A percentile compares a stretch with the other conserved stretches of the same genome.
These are phyloP conservation scores for Luvunga scandens DNA, from an alignment of 345 rosid genomes.

Conservation along the genomic window DNA sequence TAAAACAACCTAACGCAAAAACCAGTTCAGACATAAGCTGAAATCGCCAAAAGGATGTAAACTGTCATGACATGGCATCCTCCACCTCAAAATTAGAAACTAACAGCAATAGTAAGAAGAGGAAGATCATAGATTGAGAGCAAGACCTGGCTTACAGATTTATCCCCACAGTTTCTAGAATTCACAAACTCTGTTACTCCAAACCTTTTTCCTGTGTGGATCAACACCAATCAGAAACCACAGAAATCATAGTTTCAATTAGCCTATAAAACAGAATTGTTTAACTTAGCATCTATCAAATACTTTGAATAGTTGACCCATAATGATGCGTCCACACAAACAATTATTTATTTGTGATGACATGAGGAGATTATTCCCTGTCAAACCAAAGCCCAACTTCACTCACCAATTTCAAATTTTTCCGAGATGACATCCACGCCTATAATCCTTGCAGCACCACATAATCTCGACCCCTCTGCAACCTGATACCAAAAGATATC, in stretches of 20 bases:
- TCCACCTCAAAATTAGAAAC: not conserved
- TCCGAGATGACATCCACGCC: conserved; percentile 67
- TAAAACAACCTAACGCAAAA: not conserved
- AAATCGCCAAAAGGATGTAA: not conserved
- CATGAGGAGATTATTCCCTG: not conserved
- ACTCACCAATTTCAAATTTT: conserved; percentile 70
- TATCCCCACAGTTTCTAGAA: conserved; percentile 42
- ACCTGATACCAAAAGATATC: conserved; percentile 41
- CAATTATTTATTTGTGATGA: not conserved
- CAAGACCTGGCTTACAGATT: conserved; percentile 61
- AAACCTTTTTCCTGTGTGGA: conserved; percentile 52
- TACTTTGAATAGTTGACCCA: not conserved
- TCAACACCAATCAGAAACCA: conserved; percentile 3
- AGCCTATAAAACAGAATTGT: not conserved
- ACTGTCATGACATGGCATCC: not conserved
- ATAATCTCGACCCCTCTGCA: conserved; percentile 76
- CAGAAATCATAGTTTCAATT: not conserved
- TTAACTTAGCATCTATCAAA: not conserved
- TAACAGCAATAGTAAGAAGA: not conserved
- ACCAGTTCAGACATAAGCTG: not conserved
- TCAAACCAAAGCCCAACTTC: not conserved
- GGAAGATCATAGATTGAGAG: not conserved
- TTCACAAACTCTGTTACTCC: conserved; percentile 76
- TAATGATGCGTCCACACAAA: not conserved
- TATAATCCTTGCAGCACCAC: conserved; percentile 78